A percentile compares a stretch with the other conserved stretches of the same genome.
Conservation (phyloP, 1,284 basidiomycete species). For the Microbotryum lychnidis-dioicae region DNA sequence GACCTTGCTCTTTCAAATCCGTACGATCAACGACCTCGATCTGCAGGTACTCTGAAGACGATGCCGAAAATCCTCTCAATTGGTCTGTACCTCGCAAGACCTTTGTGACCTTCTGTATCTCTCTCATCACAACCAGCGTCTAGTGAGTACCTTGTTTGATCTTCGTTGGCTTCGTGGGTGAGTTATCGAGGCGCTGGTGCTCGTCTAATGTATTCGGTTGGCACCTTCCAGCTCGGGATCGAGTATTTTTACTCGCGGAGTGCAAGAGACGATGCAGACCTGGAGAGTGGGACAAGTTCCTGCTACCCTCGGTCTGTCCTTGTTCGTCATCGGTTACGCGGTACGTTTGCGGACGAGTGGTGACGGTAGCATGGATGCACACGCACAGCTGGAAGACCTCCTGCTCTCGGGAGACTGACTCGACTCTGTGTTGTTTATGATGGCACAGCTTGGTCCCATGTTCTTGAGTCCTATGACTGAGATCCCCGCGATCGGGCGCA, state of each 20-base stretch:
- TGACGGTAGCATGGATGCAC: too few relatives aligned
- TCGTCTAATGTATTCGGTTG: too few relatives aligned
- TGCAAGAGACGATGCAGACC: conserved; percentile 6
- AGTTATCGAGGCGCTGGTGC: too few relatives aligned
- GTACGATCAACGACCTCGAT: neutral
- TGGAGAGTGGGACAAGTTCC: conserved; percentile 14
- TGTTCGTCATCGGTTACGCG: conserved; percentile 23
- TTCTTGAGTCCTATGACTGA: conserved; percentile 20
- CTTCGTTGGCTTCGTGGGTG: too few relatives aligned
- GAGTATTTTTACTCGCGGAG: conserved; percentile 15
- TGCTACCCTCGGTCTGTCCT: conserved; percentile 21
- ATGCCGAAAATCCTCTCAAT: conserved; percentile 1
- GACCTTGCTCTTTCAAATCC: neutral
- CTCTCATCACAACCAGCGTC: conserved; percentile 19
- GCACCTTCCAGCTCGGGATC: neutral
- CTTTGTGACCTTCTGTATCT: conserved; percentile 15
- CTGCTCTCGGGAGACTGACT: too few relatives aligned
- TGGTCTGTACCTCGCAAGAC: conserved; percentile 23
- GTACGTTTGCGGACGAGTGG: neutral
- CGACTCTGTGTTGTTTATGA: too few relatives aligned
- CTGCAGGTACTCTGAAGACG: neutral
- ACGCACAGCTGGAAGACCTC: too few relatives aligned
- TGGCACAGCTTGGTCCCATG: conserved; percentile 3
- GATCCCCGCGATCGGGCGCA: conserved; percentile 29
- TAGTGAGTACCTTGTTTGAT: conserved; percentile 1